A percentile compares a stretch with the other conserved stretches of the same genome.
Evolutionary conservation across 495 filamentous ascomycete species (phyloP).

Genomic region (Tetracladium setigerum): DNA sequence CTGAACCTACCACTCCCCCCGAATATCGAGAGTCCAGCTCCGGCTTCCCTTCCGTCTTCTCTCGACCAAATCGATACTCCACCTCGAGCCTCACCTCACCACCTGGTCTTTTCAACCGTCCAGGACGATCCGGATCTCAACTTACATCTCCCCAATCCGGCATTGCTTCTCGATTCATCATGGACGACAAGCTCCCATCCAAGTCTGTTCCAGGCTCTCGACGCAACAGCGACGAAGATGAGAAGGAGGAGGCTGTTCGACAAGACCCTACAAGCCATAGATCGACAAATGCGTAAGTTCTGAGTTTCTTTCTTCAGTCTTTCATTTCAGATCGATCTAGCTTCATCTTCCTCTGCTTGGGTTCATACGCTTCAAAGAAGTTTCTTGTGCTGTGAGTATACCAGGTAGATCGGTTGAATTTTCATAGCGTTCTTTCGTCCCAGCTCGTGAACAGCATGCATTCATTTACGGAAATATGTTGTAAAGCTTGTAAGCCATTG

Average conservation of each 20-base stretch:
- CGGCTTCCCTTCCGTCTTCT: conserved; percentile 63
- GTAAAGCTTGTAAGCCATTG: too few relatives aligned
- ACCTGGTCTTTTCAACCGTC: conserved; percentile 65
- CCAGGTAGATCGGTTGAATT: too few relatives aligned
- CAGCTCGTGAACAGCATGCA: too few relatives aligned
- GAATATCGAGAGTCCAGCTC: conserved; percentile 68
- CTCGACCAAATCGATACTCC: conserved; percentile 75
- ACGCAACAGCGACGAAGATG: conserved; percentile 74
- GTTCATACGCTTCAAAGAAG: too few relatives aligned
- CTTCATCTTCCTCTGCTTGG: too few relatives aligned
- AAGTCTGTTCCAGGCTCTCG: conserved; percentile 83
- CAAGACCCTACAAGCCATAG: conserved; percentile 61
- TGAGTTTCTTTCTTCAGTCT: background rate
- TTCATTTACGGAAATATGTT: too few relatives aligned
- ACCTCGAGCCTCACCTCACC: conserved; percentile 75
- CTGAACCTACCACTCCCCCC: conserved; percentile 94
- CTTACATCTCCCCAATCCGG: conserved; percentile 52
- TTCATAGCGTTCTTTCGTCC: too few relatives aligned
- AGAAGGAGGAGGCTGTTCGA: conserved; percentile 56
- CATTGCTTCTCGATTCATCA: conserved; percentile 40
- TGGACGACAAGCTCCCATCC: conserved; percentile 56
- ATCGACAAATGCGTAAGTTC: conserved; percentile 57
- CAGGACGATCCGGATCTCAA: conserved; percentile 64
- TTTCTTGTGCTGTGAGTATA: too few relatives aligned
- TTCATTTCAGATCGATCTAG: background rate